Percentiles rank a stretch among this genome's conserved stretches.
Conservation (phyloP, 2,329 filamentous ascomycete species). For the Waltergamsia citrina region DNA sequence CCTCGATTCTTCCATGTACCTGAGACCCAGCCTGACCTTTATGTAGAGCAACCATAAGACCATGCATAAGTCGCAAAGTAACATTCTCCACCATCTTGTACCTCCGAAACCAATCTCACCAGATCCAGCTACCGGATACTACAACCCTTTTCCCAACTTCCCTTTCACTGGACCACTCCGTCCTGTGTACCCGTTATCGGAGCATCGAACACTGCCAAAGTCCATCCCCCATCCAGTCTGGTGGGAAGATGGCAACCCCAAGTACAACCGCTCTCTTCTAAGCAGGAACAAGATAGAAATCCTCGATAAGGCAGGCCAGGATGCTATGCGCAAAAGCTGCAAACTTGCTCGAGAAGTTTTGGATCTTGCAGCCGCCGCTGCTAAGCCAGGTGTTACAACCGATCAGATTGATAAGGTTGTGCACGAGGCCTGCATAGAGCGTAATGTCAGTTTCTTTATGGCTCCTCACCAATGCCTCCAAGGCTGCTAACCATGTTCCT, state of each 20-base stretch:
- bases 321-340: slow-evolving; percentile 90
- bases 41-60: slow-evolving; percentile 68
- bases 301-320: slow-evolving; percentile 69
- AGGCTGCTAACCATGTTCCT: not conserved
- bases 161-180: slow-evolving; percentile 72
- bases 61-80: slow-evolving; percentile 61
- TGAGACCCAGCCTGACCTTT: slow-evolving; percentile 3
- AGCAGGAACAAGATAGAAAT: slow-evolving; percentile 76
- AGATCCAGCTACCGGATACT: slow-evolving; percentile 80
- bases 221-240: slow-evolving; percentile 82
- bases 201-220: slow-evolving; percentile 63
- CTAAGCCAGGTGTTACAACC: slow-evolving; percentile 87
- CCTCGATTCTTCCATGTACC: not conserved
- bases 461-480: not conserved
- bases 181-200: slow-evolving; percentile 79
- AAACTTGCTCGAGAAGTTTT: slow-evolving; percentile 80
- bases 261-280: slow-evolving; percentile 48
- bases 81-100: slow-evolving; percentile 64
- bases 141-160: slow-evolving; percentile 88
- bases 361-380: slow-evolving; percentile 77
- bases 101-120: slow-evolving; percentile 79
- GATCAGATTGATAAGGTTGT: slow-evolving; percentile 93
- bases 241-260: slow-evolving; percentile 69
- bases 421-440: slow-evolving; percentile 88
- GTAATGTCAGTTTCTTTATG: slow-evolving; percentile 67